phyloP scores from a whole-genome alignment of 257 asterid genomes.

The Pogostemon cablin region DNA sequence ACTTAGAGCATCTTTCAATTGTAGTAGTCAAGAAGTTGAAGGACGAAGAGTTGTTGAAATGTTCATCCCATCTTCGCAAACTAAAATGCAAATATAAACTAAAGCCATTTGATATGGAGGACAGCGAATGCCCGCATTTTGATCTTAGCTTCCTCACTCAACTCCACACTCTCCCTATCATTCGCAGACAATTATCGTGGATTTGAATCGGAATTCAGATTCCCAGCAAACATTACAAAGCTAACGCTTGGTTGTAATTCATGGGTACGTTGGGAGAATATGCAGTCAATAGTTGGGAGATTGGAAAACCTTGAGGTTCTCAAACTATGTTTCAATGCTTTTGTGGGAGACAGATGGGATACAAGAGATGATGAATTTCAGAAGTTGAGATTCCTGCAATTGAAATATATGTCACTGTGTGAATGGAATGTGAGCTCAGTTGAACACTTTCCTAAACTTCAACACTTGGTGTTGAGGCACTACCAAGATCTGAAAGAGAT shows the following conservation, averaged over 20 bases:
- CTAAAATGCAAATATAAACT: background rate
- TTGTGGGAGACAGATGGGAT: background rate
- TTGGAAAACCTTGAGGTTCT: slow-evolving; percentile 12
- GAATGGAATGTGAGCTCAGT: too few species aligned
- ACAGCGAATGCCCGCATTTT: background rate
- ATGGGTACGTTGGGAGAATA: background rate
- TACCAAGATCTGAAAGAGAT: too few species aligned
- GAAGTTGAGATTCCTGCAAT: too few species aligned
- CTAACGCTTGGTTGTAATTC: background rate
- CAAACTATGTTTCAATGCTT: background rate
- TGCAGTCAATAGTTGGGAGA: background rate
- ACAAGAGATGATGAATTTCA: too few species aligned
- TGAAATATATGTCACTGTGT: too few species aligned
- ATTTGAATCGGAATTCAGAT: background rate
- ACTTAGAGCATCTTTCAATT: background rate
- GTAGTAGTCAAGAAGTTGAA: background rate
- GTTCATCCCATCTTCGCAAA: background rate
- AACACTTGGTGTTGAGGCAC: too few species aligned
- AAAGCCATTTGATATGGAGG: too few species aligned
- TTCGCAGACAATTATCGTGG: background rate
- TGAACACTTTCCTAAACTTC: background rate
- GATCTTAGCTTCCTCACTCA: background rate
- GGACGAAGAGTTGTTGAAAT: too few species aligned
- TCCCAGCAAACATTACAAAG: background rate
- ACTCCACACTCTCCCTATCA: background rate